phyloP scores from a whole-genome alignment of 345 rosid species.

The Cochlearia excelsa region DNA sequence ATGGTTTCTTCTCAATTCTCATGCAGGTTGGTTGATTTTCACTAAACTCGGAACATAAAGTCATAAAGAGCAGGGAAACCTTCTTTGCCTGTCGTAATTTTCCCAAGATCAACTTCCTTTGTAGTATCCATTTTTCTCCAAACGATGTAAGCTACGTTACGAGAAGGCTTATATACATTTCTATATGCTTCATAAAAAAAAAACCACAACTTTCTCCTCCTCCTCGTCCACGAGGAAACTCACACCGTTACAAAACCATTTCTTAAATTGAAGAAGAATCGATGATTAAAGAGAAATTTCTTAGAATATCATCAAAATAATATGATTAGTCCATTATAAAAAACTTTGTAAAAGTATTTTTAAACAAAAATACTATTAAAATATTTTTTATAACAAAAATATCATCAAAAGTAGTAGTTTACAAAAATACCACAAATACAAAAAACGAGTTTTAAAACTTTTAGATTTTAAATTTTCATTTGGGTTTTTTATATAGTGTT shows the following conservation, averaged over 20 bases:
- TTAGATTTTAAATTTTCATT: no score
- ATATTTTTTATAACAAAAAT: no score
- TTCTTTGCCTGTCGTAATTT: neutral
- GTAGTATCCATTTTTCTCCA: constrained; percentile 7
- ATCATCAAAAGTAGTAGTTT: no score
- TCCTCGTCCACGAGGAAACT: constrained; percentile 6
- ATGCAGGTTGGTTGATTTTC: constrained; percentile 4
- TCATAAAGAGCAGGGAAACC: constrained; percentile 13
- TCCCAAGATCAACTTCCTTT: constrained; percentile 9
- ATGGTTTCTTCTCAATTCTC: neutral
- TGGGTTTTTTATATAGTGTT: no score
- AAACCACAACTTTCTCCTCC: neutral
- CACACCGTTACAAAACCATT: neutral
- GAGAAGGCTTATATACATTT: neutral
- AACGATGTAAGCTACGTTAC: constrained; percentile 6
- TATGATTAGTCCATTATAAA: no score
- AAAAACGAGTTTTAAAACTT: no score
- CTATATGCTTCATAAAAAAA: constrained; percentile 5
- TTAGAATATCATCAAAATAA: no score
- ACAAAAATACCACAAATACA: no score
- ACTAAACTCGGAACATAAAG: constrained; percentile 18
- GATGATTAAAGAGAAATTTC: no score
- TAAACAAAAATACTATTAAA: no score
- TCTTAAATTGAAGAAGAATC: no score
- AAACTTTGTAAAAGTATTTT: no score